These are phyloP conservation scores for Solanum raphanifolium DNA, from an alignment of 257 asterid species.

Conservation along the genomic window DNA sequence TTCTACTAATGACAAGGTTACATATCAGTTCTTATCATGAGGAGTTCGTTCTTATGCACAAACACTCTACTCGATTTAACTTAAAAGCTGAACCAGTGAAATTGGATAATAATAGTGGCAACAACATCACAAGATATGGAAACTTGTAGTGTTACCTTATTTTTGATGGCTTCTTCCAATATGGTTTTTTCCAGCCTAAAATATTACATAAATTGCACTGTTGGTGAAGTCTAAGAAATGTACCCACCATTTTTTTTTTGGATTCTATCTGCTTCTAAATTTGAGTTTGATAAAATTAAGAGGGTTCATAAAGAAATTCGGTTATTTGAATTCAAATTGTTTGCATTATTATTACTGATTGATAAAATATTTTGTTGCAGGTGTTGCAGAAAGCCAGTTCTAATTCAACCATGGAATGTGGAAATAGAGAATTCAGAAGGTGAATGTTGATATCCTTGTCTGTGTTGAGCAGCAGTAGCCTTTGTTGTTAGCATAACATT, in stretches of 20 bases:
- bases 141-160: not conserved
- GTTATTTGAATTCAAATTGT: not conserved
- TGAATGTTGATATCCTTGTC: slow-evolving; percentile 14
- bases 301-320: not conserved
- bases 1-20: slow-evolving; percentile 28
- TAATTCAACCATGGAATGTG: slow-evolving; percentile 26
- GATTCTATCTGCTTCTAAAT: not conserved
- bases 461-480: not conserved
- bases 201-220: not conserved
- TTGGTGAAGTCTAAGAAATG: not conserved
- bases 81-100: not conserved
- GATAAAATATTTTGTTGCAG: slow-evolving; percentile 25
- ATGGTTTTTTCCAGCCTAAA: not conserved
- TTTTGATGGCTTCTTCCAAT: not conserved
- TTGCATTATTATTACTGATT: not conserved
- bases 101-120: not conserved
- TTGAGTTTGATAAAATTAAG: not conserved
- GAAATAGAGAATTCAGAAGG: slow-evolving; percentile 56
- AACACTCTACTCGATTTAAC: not conserved
- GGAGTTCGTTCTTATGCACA: not conserved
- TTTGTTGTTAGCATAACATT: not conserved
- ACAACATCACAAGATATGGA: not conserved
- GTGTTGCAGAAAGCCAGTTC: slow-evolving; percentile 20
- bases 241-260: not conserved
- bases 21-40: not conserved